Evolutionary conservation across 345 rosid genomes (phyloP), one percentile per base, ranked within the genome.

Genomic region (Syzygium aqueum): DNA sequence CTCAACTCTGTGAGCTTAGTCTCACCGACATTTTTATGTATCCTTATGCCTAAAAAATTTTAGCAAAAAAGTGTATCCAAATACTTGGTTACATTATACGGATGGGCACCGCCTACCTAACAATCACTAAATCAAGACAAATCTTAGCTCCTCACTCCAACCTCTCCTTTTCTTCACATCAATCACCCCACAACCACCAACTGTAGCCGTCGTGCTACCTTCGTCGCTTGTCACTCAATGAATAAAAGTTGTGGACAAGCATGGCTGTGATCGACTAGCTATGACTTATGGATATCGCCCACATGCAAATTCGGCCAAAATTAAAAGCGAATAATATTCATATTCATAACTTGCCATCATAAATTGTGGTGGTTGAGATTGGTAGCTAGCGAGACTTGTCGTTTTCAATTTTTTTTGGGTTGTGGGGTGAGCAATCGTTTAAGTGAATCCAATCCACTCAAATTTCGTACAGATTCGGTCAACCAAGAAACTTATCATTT

Each of bases 381-480:
- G 49, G 49, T 0, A 0, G 46, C 25, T 37, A 0, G 78, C 0
- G 13, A 37, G 25, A 73, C 63, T 8, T 67, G 78, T 33, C 78
- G 78, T 67, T 8, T 67, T 67, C 78, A 19, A 33, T 67, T 19
- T 6, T 17, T 23, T 7, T 43, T 10, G 11, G 11, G 25, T 33
- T 16, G 43, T 3, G 77, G 25, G 11, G 25, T 33, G 46, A 67
- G 8, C 78, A 33, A 33, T 33, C 23, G 46, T 33, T 33, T 11
- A 33, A 67, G 78, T 67, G 78, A 67, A 67, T 67, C 78, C 78
- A 33, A 67, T 67, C 25, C 78, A 67, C 78, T 67, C 46, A 65
- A 16, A 30, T 65, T 30, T 67, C 43, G 78, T 21, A 8, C 8
- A 1, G 43, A 30, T 16, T 23, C 33, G 80, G 80, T 67, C 80